Evolutionary conservation across 2,329 filamentous ascomycete species (phyloP).

Genomic region (Aphanocladium album): DNA sequence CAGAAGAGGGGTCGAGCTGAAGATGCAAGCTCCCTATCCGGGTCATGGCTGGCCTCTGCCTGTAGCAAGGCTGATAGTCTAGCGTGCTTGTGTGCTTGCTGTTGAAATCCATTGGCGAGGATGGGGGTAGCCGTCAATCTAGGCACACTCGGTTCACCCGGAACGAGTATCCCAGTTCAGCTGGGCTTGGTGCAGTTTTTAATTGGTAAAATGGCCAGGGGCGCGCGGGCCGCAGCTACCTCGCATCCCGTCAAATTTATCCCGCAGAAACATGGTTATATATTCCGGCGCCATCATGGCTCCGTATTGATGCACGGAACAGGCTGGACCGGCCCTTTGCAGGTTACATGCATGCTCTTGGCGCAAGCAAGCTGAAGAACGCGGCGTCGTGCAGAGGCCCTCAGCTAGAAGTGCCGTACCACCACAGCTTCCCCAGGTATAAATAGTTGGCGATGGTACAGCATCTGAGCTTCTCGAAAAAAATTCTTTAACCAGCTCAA

Average conservation of each 20-base stretch:
- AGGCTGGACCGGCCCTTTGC: background rate
- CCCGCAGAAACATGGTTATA: background rate
- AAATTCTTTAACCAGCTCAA: background rate
- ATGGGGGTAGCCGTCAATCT: no score
- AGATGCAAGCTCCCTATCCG: background rate
- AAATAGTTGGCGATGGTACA: background rate
- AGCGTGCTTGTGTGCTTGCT: no score
- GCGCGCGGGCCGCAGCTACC: no score
- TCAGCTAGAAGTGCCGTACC: background rate
- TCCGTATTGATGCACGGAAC: slow-evolving; percentile 5
- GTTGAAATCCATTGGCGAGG: no score
- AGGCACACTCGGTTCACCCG: no score
- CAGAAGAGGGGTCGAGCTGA: background rate
- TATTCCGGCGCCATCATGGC: background rate
- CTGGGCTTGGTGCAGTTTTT: no score
- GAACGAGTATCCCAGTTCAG: no score
- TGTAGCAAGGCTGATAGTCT: background rate
- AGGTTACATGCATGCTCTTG: background rate
- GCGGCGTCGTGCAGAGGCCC: background rate
- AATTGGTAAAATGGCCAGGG: no score
- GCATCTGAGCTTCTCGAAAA: background rate
- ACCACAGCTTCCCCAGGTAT: background rate
- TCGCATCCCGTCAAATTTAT: background rate
- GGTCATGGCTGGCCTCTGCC: background rate
- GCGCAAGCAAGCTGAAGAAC: background rate